A percentile compares a stretch with the other conserved stretches of the same genome.
Evolutionary conservation across 139 green algal genomes (phyloP).

Genomic region (Micromonas commoda): DNA sequence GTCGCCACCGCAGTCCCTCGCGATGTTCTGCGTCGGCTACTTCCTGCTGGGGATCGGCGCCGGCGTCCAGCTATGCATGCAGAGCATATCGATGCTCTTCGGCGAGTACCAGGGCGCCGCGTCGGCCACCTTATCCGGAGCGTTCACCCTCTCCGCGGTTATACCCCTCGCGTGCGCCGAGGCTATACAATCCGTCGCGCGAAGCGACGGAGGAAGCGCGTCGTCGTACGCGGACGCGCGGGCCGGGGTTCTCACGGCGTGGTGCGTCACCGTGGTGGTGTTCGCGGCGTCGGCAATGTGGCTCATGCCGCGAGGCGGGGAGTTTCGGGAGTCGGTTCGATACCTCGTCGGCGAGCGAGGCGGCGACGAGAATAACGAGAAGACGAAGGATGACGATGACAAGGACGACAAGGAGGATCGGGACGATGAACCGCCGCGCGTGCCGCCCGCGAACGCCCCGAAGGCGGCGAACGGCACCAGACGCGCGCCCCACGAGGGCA

Average conservation of each 20-base stretch:
- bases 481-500: too few species aligned
- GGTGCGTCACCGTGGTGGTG: background rate
- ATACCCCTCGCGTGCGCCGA: too few species aligned
- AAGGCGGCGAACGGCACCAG: too few species aligned
- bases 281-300: background rate
- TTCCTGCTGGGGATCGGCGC: background rate
- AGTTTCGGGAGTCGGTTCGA: background rate
- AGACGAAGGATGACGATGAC: background rate
- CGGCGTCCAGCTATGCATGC: constrained; percentile 5
- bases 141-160: background rate
- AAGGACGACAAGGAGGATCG: background rate
- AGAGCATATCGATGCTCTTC: constrained; percentile 1
- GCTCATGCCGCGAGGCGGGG: background rate
- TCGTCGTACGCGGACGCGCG: background rate
- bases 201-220: too few species aligned
- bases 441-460: too few species aligned
- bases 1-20: background rate
- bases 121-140: background rate
- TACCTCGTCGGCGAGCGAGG: background rate
- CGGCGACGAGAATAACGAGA: too few species aligned
- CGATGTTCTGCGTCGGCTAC: background rate
- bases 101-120: background rate
- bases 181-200: too few species aligned
- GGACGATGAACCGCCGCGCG: too few species aligned
- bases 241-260: too few species aligned